Base-by-base conservation (phyloP, 306 rosid species). In the Potentilla sterilis region DNA sequence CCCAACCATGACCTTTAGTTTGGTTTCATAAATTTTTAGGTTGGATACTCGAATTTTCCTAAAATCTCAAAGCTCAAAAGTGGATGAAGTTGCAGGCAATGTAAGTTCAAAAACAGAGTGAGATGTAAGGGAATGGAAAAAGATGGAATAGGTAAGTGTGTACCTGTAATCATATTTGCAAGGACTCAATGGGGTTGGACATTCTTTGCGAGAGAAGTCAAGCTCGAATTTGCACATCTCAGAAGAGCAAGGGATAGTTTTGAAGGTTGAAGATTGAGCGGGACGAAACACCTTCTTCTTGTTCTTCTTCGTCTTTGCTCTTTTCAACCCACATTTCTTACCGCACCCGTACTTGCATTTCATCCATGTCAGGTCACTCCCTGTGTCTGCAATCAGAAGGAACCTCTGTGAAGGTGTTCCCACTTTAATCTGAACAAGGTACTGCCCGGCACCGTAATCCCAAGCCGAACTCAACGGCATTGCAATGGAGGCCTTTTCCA, bases 311-410 rank as follows among this genome's bases (percentile, higher is more conserved):
- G 44, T 9, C 73, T 67, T 61, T 19, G 66, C 63, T 51, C 72
- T 72, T 8, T 21, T 40, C 7, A 70, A 52, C 15, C 49, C 42
- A 14, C 80, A 72, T 1, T 59, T 73, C 0, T 37, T 42, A 3
- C 84, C 65, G 43, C 87, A 72, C 3, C 74, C 18, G 5, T 81
- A 54, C 35, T 66, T 70, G 37, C 91, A 89, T 2, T 86, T 87
- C 61, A 89, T 40, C 98, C 98, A 95, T 1, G 93, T 90, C 55
- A 95, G 77, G 14, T 95, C 97, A 55, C 91, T 92, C 1, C 91
- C 98, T 0, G 97, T 85, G n/a, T 92, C 96, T 0, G 86, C 97
- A 19, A 84, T 70, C 63, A 95, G 61, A 89, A 87, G 54, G 57
- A 90, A 81, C 0, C 3, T 79, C 79, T 90, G 93, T 0, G 75